Evolutionary conservation across 495 filamentous ascomycete genomes (phyloP), one percentile per base, ranked within the genome.

Genomic region (Entonaema liquescens): DNA sequence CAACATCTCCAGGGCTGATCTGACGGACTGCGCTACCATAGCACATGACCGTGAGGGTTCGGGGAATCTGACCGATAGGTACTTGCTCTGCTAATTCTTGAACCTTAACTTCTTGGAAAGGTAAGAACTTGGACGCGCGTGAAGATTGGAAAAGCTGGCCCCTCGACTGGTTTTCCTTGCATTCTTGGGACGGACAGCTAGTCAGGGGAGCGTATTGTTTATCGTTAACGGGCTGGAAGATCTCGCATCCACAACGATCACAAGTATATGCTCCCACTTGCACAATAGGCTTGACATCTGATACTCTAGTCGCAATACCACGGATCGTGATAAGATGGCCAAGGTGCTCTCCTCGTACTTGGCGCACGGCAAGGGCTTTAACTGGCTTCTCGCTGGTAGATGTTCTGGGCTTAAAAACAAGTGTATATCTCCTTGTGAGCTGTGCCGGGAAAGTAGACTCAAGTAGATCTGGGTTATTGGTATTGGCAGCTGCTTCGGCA

Each of bases 41-140:
- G 78, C 94, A 97, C 74, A 96, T 89, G 15, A 99, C 79, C 1
- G 95, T 98, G 54, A 99, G 81, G 44, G 90, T 91, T 53, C 95
- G 89, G 21, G 95, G 95, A 66, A 99, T 98, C 77, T 99, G 95
- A 28, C 95, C 95, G 65, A 99, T 95, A 8, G 95, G 95, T 1
- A 99, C 95, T 77, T 99, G 95, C 72, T 98, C 95, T 28, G 95
- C 94, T 87, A 98, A 91, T 79, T 99, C 95, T 82, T 99, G 96
- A 71, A 99, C 93, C 82, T 98, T 98, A 75, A 98, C 90, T 80
- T 99, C 95, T 79, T 99, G 95, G 87, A 98, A 99, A 3, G 95
- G 93, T 74, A 97, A 80, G 77, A 98, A 99, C 77, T 98, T 98
- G 31, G 94, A 98, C 0, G 96, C 95, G 67, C 95, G 87, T 1